Conservation (phyloP, 75 land plant genomes). For the Chamaecyparis obtusa region DNA sequence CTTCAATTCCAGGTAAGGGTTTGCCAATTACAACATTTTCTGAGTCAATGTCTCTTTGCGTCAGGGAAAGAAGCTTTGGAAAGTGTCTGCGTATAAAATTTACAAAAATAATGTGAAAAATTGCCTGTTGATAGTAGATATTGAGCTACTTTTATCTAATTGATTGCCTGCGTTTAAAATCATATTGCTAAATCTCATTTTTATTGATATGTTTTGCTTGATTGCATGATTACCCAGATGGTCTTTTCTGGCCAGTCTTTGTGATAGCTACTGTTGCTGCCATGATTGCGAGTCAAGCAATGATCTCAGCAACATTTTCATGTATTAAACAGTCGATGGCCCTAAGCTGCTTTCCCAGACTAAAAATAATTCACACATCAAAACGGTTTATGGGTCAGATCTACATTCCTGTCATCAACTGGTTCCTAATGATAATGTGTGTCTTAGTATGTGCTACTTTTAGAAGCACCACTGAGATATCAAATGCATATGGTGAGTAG, state of each 20-base stretch:
- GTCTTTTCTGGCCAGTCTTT: constrained; percentile 87
- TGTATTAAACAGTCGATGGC: constrained; percentile 77
- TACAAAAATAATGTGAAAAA: background rate
- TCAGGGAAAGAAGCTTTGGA: background rate
- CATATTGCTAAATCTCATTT: background rate
- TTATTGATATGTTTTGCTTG: background rate
- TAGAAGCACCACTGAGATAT: constrained; percentile 66
- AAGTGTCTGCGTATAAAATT: background rate
- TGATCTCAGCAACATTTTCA: constrained; percentile 94
- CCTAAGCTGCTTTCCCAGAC: constrained; percentile 85
- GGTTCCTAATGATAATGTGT: constrained; percentile 85
- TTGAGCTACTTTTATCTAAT: background rate
- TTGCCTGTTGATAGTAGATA: background rate
- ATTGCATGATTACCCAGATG: constrained; percentile 24
- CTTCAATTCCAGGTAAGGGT: constrained; percentile 79
- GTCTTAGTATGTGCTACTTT: constrained; percentile 61
- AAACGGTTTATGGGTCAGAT: constrained; percentile 77
- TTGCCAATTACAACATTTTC: background rate
- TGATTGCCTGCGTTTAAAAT: background rate
- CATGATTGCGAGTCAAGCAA: constrained; percentile 92
- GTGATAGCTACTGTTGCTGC: constrained; percentile 84
- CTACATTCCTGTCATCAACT: constrained; percentile 84
- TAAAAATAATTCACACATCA: constrained; percentile 91
- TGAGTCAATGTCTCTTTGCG: background rate
- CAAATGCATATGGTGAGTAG: constrained; percentile 86